Conservation (phyloP, 2,329 filamentous ascomycete genomes). For the Pseudocercospora vitis region DNA sequence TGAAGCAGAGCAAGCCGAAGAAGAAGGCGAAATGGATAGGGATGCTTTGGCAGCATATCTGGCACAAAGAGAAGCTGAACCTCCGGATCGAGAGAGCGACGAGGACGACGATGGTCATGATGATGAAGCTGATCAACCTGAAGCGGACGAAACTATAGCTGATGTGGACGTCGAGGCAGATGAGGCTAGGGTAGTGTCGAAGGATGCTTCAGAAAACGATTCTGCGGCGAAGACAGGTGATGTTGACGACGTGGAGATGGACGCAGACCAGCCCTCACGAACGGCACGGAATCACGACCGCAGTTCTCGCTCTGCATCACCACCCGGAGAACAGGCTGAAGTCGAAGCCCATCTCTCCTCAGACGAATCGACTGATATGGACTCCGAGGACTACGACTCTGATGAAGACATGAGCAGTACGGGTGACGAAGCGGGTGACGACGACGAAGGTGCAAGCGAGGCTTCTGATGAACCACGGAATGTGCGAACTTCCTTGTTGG, state of each 20-base stretch:
- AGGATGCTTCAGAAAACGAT: not conserved
- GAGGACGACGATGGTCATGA: constrained; percentile 19
- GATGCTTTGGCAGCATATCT: constrained; percentile 36
- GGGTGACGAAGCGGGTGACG: constrained; percentile 38
- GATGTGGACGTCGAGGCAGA: constrained; percentile 8
- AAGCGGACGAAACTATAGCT: constrained; percentile 12
- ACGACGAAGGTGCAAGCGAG: constrained; percentile 33
- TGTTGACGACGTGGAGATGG: not conserved
- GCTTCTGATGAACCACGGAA: constrained; percentile 26
- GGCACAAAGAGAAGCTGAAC: constrained; percentile 32
- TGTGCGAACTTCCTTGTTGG: constrained; percentile 26
- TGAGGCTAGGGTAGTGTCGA: not conserved
- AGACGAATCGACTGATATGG: constrained; percentile 43
- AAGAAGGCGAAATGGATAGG: constrained; percentile 59
- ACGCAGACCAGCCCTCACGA: not conserved
- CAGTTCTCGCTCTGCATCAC: not conserved
- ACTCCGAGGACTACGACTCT: constrained; percentile 36
- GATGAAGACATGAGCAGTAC: constrained; percentile 41
- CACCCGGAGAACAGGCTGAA: constrained; percentile 39
- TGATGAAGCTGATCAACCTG: constrained; percentile 13
- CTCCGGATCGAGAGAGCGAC: constrained; percentile 33
- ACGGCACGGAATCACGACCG: not conserved
- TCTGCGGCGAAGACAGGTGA: not conserved
- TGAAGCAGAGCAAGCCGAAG: constrained; percentile 48
- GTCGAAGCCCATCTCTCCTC: constrained; percentile 41